phyloP scores from a whole-genome alignment of 805 yeast species.

The Saccharomycopsis sp. region DNA sequence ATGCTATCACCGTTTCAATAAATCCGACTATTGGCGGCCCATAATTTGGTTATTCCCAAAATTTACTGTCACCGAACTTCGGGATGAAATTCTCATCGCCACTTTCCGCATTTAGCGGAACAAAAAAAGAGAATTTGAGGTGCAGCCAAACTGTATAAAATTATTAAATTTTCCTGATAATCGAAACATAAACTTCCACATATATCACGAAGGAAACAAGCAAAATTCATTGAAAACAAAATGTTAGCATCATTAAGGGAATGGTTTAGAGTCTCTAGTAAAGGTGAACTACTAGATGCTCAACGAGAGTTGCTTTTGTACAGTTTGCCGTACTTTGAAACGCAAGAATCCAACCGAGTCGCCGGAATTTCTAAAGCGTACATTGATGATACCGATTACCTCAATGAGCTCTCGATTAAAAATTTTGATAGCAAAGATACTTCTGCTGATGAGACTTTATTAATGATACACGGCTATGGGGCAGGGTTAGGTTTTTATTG shows the following conservation, averaged over 20 bases:
- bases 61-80: too few species aligned
- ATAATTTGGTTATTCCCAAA: too few species aligned
- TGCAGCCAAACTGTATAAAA: too few species aligned
- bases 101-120: too few species aligned
- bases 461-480: slow-evolving; percentile 88
- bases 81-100: too few species aligned
- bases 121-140: too few species aligned
- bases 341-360: not conserved
- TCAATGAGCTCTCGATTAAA: slow-evolving; percentile 1
- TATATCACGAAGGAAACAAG: too few species aligned
- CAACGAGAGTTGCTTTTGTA: slow-evolving; percentile 6
- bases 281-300: slow-evolving; percentile 3
- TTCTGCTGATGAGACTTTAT: slow-evolving; percentile 37
- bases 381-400: slow-evolving; percentile 4
- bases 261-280: slow-evolving; percentile 6
- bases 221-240: too few species aligned
- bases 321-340: slow-evolving; percentile 1
- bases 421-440: slow-evolving; percentile 21
- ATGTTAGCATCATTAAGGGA: slow-evolving; percentile 5
- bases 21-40: too few species aligned
- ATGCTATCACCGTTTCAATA: too few species aligned
- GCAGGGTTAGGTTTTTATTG: slow-evolving; percentile 82
- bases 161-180: too few species aligned
- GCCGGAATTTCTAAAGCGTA: not conserved
- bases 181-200: too few species aligned